Conservation (phyloP, 768 basidiomycete species). For the Pleurotus tuber-regium region DNA sequence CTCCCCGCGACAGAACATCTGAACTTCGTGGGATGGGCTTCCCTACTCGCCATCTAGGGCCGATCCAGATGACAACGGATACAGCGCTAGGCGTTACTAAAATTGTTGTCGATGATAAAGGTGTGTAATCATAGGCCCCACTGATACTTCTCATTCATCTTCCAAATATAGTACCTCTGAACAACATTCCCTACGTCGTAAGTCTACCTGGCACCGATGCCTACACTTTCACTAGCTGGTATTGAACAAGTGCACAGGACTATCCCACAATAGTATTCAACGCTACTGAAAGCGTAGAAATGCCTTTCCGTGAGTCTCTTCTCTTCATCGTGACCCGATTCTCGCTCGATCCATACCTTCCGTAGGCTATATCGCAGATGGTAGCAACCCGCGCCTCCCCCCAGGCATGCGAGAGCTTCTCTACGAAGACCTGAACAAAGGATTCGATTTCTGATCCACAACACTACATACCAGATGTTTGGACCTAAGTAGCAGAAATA, state of each 20-base stretch:
- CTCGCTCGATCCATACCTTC: neutral
- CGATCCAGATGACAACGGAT: slow-evolving; percentile 98
- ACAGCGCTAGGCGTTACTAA: slow-evolving; percentile 93
- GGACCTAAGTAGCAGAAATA: too few species aligned
- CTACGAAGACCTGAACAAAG: slow-evolving; percentile 81
- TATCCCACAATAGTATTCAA: slow-evolving; percentile 90
- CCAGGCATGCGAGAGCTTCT: slow-evolving; percentile 88
- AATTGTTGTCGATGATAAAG: slow-evolving; percentile 69
- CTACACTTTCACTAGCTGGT: neutral
- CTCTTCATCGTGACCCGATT: neutral
- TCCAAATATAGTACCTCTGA: slow-evolving; percentile 50
- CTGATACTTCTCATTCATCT: neutral
- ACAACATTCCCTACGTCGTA: slow-evolving; percentile 73
- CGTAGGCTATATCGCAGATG: slow-evolving; percentile 47
- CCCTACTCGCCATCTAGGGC: slow-evolving; percentile 79
- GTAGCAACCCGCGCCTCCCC: slow-evolving; percentile 72
- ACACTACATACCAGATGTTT: neutral
- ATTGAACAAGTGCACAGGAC: slow-evolving; percentile 45
- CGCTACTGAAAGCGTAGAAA: slow-evolving; percentile 87
- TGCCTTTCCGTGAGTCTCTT: slow-evolving; percentile 84
- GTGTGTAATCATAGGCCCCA: slow-evolving; percentile 29
- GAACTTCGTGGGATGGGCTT: slow-evolving; percentile 88
- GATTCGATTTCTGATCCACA: slow-evolving; percentile 68
- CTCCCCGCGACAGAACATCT: slow-evolving; percentile 88
- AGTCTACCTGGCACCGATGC: slow-evolving; percentile 21